Base-by-base conservation (phyloP, 305 asterid genomes). In the Fraxinus sp. region DNA sequence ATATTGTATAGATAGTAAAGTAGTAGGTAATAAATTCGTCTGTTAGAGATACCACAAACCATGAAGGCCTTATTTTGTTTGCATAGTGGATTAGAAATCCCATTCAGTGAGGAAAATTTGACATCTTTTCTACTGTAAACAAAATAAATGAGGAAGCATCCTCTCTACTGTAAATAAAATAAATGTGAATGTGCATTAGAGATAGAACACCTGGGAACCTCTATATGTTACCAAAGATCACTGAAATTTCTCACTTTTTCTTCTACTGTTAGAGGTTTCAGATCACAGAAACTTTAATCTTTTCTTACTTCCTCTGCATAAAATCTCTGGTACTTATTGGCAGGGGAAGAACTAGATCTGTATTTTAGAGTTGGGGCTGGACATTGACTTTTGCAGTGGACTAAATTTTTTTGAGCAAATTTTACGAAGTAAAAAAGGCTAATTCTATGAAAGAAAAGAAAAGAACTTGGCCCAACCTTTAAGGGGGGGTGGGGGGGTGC, bases 51-150 rank as follows among this genome's bases (percentile, higher is more conserved):
- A 41, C 49, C 70, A 64, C 13, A 81, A 4, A 55, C 62, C 43
- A 75, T n/a, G 46, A 85, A 75, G 71, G 35, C 77, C 83, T 55
- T 66, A 39, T 49, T 75, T 59, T 35, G 72, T 68, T 78, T 55
- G 3, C 57, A 75, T 33, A 71, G 41, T 78, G 66, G 75, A 62
- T 62, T 70, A 46, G 77, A 66, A 76, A 26, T 46, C 66, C 9
- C 22, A 30, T 82, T 28, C 20, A 30, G 68, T 30, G 30, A 76
- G 68, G 33, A 14, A 0, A 81, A 6, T 13, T 66, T 22, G 59
- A 70, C 78, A 70, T 39, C 84, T 70, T 70, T 70, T 70, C 75
- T 32, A 26, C 9, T 70, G 41, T 70, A 70, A 28, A 30, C 11
- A 68, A 68, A 68, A 28, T 30, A 68, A 68, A 68, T 11, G 37